Conservation (phyloP, 2,329 filamentous ascomycete genomes). For the Aspergillus alliaceus region DNA sequence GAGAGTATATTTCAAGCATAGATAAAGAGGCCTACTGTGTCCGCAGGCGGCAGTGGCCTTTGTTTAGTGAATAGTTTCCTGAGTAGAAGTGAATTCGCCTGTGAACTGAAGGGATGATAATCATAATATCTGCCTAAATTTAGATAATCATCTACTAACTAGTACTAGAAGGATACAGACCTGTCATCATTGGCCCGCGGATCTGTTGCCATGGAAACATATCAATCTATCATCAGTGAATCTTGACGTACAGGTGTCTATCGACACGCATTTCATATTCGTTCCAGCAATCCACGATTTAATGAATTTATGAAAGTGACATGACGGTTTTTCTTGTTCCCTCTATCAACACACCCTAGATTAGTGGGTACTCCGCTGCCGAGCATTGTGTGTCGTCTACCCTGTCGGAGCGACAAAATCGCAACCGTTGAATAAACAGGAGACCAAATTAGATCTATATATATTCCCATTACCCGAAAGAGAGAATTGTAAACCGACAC, state of each 20-base stretch:
- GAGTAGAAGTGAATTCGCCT: neutral
- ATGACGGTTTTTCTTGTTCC: neutral
- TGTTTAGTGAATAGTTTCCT: neutral
- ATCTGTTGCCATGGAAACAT: conserved; percentile 28
- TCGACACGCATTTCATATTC: neutral
- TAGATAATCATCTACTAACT: neutral
- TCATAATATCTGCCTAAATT: neutral
- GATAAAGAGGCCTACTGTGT: conserved; percentile 18
- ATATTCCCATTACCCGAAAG: too few species aligned
- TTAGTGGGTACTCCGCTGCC: too few species aligned
- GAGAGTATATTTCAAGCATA: conserved; percentile 19
- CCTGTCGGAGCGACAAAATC: neutral
- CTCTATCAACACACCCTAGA: neutral
- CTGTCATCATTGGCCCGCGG: neutral
- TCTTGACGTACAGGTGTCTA: neutral
- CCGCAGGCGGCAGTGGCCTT: conserved; percentile 15
- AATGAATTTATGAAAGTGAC: neutral
- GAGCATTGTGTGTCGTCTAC: neutral
- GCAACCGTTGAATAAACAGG: neutral
- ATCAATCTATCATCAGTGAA: neutral
- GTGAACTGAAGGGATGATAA: neutral
- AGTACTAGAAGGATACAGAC: neutral
- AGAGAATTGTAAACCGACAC: too few species aligned
- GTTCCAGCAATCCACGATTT: neutral
- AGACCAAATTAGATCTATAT: neutral